phyloP scores from a whole-genome alignment of 1,284 basidiomycete species.

The Exobasidium rhododendri region DNA sequence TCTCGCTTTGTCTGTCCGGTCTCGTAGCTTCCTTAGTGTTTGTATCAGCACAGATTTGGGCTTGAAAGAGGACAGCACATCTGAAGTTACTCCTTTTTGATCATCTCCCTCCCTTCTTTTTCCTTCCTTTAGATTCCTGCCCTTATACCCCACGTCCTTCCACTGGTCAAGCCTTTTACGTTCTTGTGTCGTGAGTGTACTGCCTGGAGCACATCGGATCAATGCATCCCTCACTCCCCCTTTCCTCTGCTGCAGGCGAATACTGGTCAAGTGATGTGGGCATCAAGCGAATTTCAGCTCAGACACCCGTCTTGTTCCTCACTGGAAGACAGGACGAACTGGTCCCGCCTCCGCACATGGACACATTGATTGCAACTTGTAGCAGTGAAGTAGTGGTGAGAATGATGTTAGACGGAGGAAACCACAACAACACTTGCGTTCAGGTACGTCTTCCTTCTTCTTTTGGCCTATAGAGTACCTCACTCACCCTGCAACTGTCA shows the following conservation, averaged over 20 bases:
- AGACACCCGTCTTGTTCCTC: slow-evolving; percentile 80
- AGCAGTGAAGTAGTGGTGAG: slow-evolving; percentile 58
- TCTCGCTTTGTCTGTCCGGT: too few species aligned
- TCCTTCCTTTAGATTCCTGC: slow-evolving; percentile 43
- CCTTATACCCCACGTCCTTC: slow-evolving; percentile 68
- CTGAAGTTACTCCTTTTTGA: too few species aligned
- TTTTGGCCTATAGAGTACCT: not conserved
- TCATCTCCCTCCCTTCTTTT: slow-evolving; percentile 14
- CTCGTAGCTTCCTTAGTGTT: slow-evolving; percentile 7
- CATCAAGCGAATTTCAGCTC: slow-evolving; percentile 67
- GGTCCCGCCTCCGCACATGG: slow-evolving; percentile 82
- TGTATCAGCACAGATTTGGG: not conserved
- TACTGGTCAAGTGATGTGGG: slow-evolving; percentile 80
- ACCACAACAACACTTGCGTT: slow-evolving; percentile 61
- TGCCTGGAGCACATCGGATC: not conserved
- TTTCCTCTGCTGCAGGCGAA: slow-evolving; percentile 59
- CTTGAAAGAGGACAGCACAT: not conserved
- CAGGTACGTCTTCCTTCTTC: slow-evolving; percentile 19
- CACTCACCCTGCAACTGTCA: not conserved
- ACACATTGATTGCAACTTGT: slow-evolving; percentile 65
- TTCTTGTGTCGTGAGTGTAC: slow-evolving; percentile 66
- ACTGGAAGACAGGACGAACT: slow-evolving; percentile 75
- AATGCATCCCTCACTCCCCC: not conserved
- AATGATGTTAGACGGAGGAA: slow-evolving; percentile 62
- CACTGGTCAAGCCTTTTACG: slow-evolving; percentile 70